A percentile compares a stretch with the other conserved stretches of the same genome.
Evolutionary conservation across 2,329 filamentous ascomycete species (phyloP).

Genomic region (Colletotrichum plurivorum): DNA sequence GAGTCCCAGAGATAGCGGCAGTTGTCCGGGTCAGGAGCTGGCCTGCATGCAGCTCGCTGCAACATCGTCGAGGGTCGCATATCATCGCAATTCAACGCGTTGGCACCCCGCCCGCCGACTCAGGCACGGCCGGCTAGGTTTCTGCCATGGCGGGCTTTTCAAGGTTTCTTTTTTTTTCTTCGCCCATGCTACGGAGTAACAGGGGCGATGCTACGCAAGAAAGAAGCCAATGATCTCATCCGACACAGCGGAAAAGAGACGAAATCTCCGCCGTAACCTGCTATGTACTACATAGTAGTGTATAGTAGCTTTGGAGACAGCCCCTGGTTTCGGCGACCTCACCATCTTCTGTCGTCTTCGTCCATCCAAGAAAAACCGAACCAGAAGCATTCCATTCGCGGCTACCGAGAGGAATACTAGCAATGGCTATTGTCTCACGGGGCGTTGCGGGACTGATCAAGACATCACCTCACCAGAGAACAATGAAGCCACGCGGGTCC

Average conservation of each 20-base stretch:
- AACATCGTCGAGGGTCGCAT: slow-evolving; percentile 16
- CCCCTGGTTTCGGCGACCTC: no score
- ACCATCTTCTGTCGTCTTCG: neutral
- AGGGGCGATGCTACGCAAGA: no score
- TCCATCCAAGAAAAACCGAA: neutral
- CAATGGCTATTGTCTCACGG: slow-evolving; percentile 13
- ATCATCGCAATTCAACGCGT: slow-evolving; percentile 18
- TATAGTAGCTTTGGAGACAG: neutral
- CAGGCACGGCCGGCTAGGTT: slow-evolving; percentile 13
- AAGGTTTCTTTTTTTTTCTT: neutral
- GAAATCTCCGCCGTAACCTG: slow-evolving; percentile 1
- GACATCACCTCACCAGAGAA: slow-evolving; percentile 16
- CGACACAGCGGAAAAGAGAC: neutral
- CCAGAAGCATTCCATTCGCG: no score
- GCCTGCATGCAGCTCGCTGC: slow-evolving; percentile 8
- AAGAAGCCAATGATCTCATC: slow-evolving; percentile 4
- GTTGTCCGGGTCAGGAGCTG: slow-evolving; percentile 30
- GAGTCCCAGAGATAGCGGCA: slow-evolving; percentile 24
- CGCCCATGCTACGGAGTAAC: neutral
- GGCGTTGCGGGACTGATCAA: neutral
- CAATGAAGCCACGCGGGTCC: slow-evolving; percentile 9
- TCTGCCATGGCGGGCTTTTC: slow-evolving; percentile 20
- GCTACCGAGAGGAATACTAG: neutral
- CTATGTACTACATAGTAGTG: neutral
- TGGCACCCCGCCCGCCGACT: slow-evolving; percentile 1